phyloP scores from a whole-genome alignment of 176 grass and related monocot genomes.

The Avena eriantha region DNA sequence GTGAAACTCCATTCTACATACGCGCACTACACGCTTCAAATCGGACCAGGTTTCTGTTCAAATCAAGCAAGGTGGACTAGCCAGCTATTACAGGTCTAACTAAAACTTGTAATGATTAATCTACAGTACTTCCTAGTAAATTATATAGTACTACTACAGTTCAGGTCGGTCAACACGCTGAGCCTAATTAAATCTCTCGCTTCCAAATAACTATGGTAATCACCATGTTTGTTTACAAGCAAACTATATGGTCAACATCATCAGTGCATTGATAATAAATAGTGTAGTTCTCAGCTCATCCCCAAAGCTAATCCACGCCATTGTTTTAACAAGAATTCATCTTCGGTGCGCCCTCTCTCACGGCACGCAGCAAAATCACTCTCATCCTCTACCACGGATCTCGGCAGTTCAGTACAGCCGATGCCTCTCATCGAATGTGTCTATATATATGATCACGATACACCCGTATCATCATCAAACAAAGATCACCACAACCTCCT shows the following conservation, averaged over 20 bases:
- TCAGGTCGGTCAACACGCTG: not conserved
- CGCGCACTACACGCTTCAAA: not conserved
- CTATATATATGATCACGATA: not conserved
- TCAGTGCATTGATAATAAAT: not conserved
- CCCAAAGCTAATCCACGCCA: not conserved
- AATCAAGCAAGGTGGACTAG: not conserved
- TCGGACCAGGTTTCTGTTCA: not conserved
- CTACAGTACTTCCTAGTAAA: no score
- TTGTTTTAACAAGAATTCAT: slow-evolving; percentile 24
- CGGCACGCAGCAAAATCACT: slow-evolving; percentile 32
- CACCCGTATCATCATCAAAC: not conserved
- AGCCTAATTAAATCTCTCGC: not conserved
- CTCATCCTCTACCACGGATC: not conserved
- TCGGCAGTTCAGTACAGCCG: not conserved
- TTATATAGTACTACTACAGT: no score
- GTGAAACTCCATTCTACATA: not conserved
- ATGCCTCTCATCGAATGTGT: not conserved
- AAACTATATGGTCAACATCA: not conserved
- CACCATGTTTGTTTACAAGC: not conserved
- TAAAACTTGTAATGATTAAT: no score
- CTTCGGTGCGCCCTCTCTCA: not conserved
- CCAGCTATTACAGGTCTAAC: not conserved
- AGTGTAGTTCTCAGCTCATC: not conserved
- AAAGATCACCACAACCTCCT: not conserved
- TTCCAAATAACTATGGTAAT: not conserved